Conservation (phyloP, 257 asterid species). For the Agastache rugosa region DNA sequence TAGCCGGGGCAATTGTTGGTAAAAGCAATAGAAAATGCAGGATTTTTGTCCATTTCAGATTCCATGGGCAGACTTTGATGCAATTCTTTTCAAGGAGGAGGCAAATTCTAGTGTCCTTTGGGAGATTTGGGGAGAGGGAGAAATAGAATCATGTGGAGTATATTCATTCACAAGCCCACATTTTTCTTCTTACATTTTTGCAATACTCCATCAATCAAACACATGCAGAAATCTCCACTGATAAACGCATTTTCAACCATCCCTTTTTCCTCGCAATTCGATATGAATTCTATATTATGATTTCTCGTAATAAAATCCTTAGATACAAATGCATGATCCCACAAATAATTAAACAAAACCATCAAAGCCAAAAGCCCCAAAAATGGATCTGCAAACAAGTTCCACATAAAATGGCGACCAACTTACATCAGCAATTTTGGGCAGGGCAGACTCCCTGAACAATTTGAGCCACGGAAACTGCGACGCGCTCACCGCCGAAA, state of each 20-base stretch:
- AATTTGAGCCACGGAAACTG: slow-evolving; percentile 89
- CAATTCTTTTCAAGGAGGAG: background rate
- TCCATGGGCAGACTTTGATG: background rate
- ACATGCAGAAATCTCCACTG: background rate
- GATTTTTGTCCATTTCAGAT: background rate
- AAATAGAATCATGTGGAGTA: no score
- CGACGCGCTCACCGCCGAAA: slow-evolving; percentile 69
- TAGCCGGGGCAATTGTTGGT: background rate
- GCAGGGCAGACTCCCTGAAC: slow-evolving; percentile 81
- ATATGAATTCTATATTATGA: background rate
- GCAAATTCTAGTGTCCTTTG: background rate
- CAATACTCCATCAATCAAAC: background rate
- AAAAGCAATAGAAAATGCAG: background rate
- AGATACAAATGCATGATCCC: slow-evolving; percentile 9
- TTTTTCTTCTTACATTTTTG: no score
- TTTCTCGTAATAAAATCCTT: background rate
- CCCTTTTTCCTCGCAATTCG: background rate
- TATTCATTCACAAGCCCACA: no score
- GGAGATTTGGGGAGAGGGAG: no score
- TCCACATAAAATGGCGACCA: background rate
- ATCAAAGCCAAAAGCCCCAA: background rate
- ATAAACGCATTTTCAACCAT: background rate
- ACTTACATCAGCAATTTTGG: slow-evolving; percentile 77
- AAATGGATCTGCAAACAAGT: background rate
- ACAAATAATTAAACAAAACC: background rate